phyloP scores from a whole-genome alignment of 345 rosid species.

The Syzygium aromaticum region DNA sequence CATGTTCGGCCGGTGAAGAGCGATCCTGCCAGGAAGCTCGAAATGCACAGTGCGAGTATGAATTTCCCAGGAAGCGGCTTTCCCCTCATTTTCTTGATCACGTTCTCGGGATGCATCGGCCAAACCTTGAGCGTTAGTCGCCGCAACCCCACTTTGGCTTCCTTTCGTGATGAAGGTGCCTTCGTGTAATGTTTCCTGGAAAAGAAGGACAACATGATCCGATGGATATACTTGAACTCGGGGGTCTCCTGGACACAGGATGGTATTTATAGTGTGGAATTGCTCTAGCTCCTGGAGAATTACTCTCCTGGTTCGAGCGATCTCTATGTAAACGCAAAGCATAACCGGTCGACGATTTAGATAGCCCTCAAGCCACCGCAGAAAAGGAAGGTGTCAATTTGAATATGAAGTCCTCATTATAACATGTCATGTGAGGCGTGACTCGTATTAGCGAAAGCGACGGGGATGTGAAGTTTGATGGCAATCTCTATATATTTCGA shows the following conservation, averaged over 20 bases:
- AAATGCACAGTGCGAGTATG: constrained; percentile 47
- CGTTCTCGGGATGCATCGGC: constrained; percentile 13
- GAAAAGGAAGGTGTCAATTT: background rate
- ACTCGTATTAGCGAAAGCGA: background rate
- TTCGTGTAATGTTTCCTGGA: background rate
- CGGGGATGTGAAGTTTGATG: background rate
- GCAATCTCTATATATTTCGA: background rate
- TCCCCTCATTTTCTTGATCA: constrained; percentile 49
- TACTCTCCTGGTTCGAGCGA: background rate
- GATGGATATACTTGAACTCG: background rate
- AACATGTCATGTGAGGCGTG: background rate
- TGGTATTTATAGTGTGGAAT: background rate
- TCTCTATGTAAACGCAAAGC: background rate
- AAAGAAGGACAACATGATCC: background rate
- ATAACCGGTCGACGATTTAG: background rate
- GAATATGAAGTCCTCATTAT: background rate
- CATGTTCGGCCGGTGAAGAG: constrained; percentile 39
- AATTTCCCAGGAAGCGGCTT: constrained; percentile 59
- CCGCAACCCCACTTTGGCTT: constrained; percentile 2
- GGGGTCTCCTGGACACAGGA: background rate
- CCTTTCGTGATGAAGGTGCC: background rate
- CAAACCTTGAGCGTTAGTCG: background rate
- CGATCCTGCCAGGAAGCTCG: constrained; percentile 71
- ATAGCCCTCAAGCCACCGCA: background rate
- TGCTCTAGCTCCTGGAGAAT: background rate